These are phyloP conservation scores for Rhizopus microsporus DNA, from an alignment of 371 early-diverging fungal genomes.

Conservation along the genomic window DNA sequence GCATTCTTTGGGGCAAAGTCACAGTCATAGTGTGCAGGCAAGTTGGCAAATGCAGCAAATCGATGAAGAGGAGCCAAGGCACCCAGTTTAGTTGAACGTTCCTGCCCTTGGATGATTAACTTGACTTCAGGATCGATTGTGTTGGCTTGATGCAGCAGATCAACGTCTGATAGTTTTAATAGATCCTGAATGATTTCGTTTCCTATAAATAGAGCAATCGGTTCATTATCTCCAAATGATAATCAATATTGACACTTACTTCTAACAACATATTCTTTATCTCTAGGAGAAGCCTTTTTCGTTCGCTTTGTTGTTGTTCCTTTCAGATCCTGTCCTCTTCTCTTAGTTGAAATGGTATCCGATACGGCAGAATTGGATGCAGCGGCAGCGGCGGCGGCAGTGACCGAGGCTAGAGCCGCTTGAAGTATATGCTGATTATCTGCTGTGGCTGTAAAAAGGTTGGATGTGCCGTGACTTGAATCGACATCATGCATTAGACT, in stretches of 20 bases:
- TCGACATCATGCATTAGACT: constrained; percentile 22
- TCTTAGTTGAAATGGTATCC: constrained; percentile 12
- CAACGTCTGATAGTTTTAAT: constrained; percentile 44
- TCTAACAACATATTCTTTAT: constrained; percentile 47
- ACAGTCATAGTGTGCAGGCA: constrained; percentile 50
- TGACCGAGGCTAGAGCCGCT: constrained; percentile 48
- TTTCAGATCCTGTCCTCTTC: constrained; percentile 17
- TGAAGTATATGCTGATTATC: constrained; percentile 44
- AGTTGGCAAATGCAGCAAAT: constrained; percentile 49
- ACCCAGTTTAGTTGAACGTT: constrained; percentile 38
- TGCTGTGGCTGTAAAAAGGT: constrained; percentile 27
- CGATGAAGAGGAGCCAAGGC: constrained; percentile 40
- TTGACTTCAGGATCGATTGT: constrained; percentile 45
- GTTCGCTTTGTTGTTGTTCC: constrained; percentile 29
- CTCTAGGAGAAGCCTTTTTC: constrained; percentile 43
- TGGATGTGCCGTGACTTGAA: constrained; percentile 18
- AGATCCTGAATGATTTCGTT: constrained; percentile 47
- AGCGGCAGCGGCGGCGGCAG: constrained; percentile 13
- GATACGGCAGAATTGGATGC: constrained; percentile 7
- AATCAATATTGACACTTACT: constrained; percentile 25
- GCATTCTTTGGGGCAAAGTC: constrained; percentile 56
- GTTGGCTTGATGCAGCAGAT: constrained; percentile 46
- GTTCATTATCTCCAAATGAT: background rate
- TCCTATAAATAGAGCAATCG: constrained; percentile 21
- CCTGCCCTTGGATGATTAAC: constrained; percentile 43